Conservation (phyloP, 2,329 filamentous ascomycete species). For the Aureobasidium zeae region DNA sequence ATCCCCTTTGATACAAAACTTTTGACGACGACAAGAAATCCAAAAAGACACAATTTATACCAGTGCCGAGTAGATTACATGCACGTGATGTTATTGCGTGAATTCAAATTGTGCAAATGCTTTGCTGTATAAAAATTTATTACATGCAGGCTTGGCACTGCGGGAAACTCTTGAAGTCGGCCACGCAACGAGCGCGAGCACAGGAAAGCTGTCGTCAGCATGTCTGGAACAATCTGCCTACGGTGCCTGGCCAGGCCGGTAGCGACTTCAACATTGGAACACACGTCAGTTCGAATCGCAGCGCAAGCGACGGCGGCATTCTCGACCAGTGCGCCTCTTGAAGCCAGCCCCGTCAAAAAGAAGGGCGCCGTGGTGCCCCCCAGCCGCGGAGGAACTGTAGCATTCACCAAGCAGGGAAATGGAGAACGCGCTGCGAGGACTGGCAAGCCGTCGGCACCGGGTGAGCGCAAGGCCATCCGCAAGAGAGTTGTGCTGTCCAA, state of each 20-base stretch:
- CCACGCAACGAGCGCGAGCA: slow-evolving; percentile 1
- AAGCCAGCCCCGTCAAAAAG: slow-evolving; percentile 24
- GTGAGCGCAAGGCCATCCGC: slow-evolving; percentile 77
- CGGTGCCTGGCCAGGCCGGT: slow-evolving; percentile 20
- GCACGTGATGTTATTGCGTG: neutral
- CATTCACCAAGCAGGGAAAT: slow-evolving; percentile 20
- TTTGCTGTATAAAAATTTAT: neutral
- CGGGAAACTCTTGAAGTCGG: slow-evolving; percentile 11
- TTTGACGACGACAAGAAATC: slow-evolving; percentile 14
- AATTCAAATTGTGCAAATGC: neutral
- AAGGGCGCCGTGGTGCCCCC: slow-evolving; percentile 20
- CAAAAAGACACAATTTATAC: slow-evolving; percentile 2
- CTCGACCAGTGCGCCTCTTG: slow-evolving; percentile 25
- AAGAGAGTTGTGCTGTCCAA: slow-evolving; percentile 91
- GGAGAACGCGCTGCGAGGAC: slow-evolving; percentile 20
- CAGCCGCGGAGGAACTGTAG: slow-evolving; percentile 6
- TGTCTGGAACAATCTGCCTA: slow-evolving; percentile 22
- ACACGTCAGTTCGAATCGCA: slow-evolving; percentile 11
- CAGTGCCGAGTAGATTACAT: neutral
- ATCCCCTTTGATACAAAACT: slow-evolving; percentile 13
- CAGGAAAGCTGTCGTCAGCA: slow-evolving; percentile 13
- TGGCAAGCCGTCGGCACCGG: slow-evolving; percentile 38
- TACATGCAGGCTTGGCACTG: slow-evolving; percentile 1
- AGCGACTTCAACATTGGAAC: slow-evolving; percentile 8
- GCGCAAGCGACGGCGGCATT: slow-evolving; percentile 24